phyloP scores from a whole-genome alignment of 1,284 basidiomycete species.

The Moniliophthora roreri region DNA sequence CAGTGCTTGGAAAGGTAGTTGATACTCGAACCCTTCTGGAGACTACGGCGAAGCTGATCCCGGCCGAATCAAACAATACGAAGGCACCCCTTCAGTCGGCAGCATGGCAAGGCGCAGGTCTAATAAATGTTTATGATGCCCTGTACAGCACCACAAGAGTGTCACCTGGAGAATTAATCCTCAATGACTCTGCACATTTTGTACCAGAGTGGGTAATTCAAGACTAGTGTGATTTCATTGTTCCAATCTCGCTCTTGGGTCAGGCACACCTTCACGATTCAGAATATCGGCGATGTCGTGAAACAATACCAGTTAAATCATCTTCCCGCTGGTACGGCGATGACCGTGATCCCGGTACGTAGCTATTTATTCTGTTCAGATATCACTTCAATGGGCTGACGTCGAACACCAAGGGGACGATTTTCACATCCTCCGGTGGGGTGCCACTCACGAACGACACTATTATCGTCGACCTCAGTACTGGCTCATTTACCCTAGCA shows the following conservation, averaged over 20 bases:
- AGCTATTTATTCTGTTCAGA: not conserved
- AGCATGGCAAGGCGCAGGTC: conserved; percentile 65
- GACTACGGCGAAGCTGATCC: conserved; percentile 53
- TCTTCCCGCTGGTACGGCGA: conserved; percentile 53
- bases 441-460: conserved; percentile 45
- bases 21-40: conserved; percentile 54
- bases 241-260: not conserved
- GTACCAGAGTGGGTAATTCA: conserved; percentile 35
- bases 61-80: conserved; percentile 49
- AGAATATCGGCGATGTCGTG: conserved; percentile 38
- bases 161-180: conserved; percentile 56
- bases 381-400: conserved; percentile 2
- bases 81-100: conserved; percentile 57
- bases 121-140: conserved; percentile 65
- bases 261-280: conserved; percentile 50
- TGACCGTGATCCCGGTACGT: conserved; percentile 37
- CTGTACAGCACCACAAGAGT: conserved; percentile 55
- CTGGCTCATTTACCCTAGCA: conserved; percentile 7
- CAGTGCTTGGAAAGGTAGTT: conserved; percentile 47
- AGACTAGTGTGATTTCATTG: conserved; percentile 8
- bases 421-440: conserved; percentile 43
- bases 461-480: conserved; percentile 39
- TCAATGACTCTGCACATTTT: conserved; percentile 73
- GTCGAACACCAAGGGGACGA: conserved; percentile 28
- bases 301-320: conserved; percentile 49